Evolutionary conservation across 2,329 filamentous ascomycete species (phyloP).

Genomic region (Trichoderma guizhouense): DNA sequence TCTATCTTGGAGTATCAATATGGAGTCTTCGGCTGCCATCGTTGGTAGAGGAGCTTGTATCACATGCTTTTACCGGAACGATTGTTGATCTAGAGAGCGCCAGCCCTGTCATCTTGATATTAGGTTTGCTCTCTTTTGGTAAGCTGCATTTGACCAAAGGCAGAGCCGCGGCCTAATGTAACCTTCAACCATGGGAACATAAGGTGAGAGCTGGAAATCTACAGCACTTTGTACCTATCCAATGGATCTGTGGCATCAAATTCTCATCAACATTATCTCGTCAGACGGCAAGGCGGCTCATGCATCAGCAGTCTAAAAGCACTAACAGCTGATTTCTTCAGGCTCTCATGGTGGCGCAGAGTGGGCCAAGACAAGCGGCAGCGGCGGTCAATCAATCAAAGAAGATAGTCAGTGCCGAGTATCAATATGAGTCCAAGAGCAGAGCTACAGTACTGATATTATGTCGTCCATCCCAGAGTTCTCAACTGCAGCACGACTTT

Average conservation of each 20-base stretch:
- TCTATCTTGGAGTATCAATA: background rate
- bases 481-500: background rate
- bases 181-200: background rate
- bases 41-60: background rate
- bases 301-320: background rate
- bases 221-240: background rate
- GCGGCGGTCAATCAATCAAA: background rate
- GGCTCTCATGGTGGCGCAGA: background rate
- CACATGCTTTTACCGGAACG: background rate
- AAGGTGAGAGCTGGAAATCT: background rate
- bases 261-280: background rate
- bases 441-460: background rate
- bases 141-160: background rate
- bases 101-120: background rate
- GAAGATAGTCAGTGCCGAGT: background rate
- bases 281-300: background rate
- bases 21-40: background rate
- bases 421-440: background rate
- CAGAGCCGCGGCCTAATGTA: background rate
- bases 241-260: background rate
- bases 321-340: background rate
- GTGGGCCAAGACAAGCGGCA: conserved; percentile 2
- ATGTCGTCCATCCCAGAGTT: background rate
- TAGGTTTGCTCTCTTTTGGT: background rate
- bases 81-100: background rate